These are phyloP conservation scores for Plasmodium cynomolgi DNA, from an alignment of 169 alveolate species.

Conservation along the genomic window DNA sequence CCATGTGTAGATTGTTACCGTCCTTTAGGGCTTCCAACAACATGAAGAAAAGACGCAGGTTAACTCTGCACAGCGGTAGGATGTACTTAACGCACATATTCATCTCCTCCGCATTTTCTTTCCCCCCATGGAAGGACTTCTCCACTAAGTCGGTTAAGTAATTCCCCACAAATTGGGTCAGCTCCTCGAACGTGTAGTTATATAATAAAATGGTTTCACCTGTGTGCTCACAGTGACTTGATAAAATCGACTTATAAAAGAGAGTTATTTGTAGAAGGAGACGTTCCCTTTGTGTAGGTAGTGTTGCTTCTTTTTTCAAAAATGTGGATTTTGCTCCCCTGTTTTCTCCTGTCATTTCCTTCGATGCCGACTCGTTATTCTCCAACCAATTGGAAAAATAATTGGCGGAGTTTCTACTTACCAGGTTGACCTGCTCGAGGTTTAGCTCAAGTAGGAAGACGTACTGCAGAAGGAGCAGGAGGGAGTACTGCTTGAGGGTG, in stretches of 20 bases:
- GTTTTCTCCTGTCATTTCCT: neutral
- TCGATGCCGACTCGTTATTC: neutral
- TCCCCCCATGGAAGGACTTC: neutral
- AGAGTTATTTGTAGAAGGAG: neutral
- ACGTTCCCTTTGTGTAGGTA: neutral
- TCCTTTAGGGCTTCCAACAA: neutral
- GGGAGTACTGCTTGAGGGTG: neutral
- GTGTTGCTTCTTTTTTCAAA: neutral
- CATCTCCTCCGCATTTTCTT: neutral
- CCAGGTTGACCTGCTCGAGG: neutral
- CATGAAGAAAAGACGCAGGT: conserved; percentile 20
- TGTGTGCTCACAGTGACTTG: neutral
- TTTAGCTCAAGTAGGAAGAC: conserved; percentile 7
- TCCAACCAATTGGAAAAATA: neutral
- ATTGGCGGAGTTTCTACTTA: conserved; percentile 4
- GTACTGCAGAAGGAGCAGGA: conserved; percentile 33
- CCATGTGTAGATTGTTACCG: neutral
- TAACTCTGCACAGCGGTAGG: conserved; percentile 12
- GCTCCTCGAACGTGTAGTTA: conserved; percentile 26
- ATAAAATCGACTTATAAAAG: conserved; percentile 24
- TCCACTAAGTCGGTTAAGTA: conserved; percentile 5
- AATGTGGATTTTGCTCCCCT: neutral
- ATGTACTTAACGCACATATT: neutral
- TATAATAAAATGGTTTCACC: conserved; percentile 15
- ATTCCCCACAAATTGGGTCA: conserved; percentile 2